Evolutionary conservation across 345 rosid species (phyloP), one percentile per base, ranked within the genome.

Genomic region (Lepidium didymum): DNA sequence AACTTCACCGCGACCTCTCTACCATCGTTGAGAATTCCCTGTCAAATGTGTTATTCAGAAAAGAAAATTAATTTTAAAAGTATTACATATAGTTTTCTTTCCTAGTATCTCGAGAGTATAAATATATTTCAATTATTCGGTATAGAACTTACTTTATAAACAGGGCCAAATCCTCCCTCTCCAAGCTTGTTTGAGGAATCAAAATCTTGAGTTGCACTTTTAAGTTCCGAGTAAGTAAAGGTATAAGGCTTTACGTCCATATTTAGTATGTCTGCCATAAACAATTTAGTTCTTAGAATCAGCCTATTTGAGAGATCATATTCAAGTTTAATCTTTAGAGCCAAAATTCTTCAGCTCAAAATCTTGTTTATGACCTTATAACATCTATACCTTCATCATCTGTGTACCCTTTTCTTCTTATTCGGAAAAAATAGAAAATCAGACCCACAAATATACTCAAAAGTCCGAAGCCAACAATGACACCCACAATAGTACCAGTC

Each of bases 151-250:
- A 80, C 97, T 91, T 79, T 81, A 38, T 72, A 90, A 67, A 87
- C 87, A 0, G 90, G 78, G 61, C 96, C 91, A 64, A 86, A 90
- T 18, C 96, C 94, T 62, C 93, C 95, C 74, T 90, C 95, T 65
- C 92, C 95, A 52, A 86, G 88, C 69, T 87, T 88, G 73, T 88
- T 81, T 21, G 81, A 58, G 40, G 78, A 76, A 76, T 64, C 58
- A 11, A 88, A 86, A 67, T 83, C 89, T 41, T 84, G 77, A n/a
- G 89, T 86, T 8, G 89, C 91, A 69, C 81, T 54, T 68, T 75
- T 88, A 25, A 88, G 83, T 70, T 88, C 86, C 1, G 81, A 69
- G 67, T 79, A 84, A 54, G 77, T 74, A 79, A 88, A 88, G 38
- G 85, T 84, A 67, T 83, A 81, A 4, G 87, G 89, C 66, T 73